Base-by-base conservation (phyloP, 2,329 filamentous ascomycete genomes). In the Xenoacremonium recifei region DNA sequence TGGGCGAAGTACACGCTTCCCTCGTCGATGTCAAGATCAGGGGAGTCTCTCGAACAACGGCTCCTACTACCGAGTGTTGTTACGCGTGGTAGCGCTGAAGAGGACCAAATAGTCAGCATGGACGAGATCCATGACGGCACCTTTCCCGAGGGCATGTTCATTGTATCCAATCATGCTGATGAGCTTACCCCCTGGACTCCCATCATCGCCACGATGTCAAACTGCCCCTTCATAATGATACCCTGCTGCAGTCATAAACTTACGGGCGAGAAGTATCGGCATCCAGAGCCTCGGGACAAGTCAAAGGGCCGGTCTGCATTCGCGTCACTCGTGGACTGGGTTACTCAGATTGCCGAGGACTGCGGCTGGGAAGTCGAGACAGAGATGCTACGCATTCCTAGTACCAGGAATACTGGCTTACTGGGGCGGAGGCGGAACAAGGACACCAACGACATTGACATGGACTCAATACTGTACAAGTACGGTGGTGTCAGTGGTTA, bases 161-260 rank as follows among this genome's bases (percentile, higher is more conserved):
- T 99, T 56, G 86, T 99, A 49, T 95, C 90, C 36, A 99, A 99
- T 60, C 93, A 99, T 63, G 92, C 92, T 10, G 93, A 99, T 61
- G 91, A 99, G 67, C 77, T 99, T 12, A 99, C 93, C 0, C 82
- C 89, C 1, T 99, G 93, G 93, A 97, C 93, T 0, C 93, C 93
- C 0, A 77, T 97, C 15, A 79, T 99, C 30, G 91, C 89, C 1
- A 79, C 81, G 6, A 70, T 89, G 2, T 90, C 85, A 0, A 69
- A 79, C 3, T 86, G 85, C 10, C 86, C 90, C 0, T 99, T 96
- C 64, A 81, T 99, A 48, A 87, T 88, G 54, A 96, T 99, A 33
- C 93, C 93, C 2, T 99, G 93, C 70, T 99, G 93, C 69, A 95
- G 89, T 50, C 90, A 97, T 68, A 79, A 86, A 44, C 80, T 99